phyloP scores from a whole-genome alignment of 2,329 filamentous ascomycete species.

The Rutstroemia sp. region DNA sequence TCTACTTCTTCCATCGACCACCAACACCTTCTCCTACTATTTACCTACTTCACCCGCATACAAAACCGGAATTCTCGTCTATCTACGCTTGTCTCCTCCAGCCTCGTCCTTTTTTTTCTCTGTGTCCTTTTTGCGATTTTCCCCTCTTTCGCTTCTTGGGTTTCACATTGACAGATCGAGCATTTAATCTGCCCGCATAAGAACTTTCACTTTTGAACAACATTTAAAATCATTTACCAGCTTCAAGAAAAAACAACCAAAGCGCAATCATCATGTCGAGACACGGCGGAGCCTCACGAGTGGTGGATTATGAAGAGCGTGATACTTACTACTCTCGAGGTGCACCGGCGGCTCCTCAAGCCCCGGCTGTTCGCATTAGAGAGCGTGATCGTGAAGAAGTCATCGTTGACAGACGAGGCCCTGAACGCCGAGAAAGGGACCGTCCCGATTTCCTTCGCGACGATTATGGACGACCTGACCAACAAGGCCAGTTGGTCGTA shows the following conservation, averaged over 20 bases:
- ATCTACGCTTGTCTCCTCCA: neutral
- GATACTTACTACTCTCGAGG: slow-evolving; percentile 22
- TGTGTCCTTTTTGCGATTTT: neutral
- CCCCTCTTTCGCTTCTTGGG: neutral
- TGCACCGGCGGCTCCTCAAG: slow-evolving; percentile 15
- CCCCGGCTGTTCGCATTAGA: slow-evolving; percentile 19
- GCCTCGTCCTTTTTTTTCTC: neutral
- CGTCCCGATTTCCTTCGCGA: slow-evolving; percentile 26
- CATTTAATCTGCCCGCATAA: neutral
- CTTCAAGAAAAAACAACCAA: slow-evolving; percentile 47
- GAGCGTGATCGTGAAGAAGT: slow-evolving; percentile 26
- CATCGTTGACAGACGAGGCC: slow-evolving; percentile 19
- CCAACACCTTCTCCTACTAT: neutral
- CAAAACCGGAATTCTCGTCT: neutral
- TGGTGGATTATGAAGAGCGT: slow-evolving; percentile 21
- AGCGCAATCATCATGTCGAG: slow-evolving; percentile 14
- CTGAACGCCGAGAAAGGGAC: slow-evolving; percentile 16
- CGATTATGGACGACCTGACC: slow-evolving; percentile 19
- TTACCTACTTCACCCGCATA: neutral
- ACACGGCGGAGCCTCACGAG: slow-evolving; percentile 13
- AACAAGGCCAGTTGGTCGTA: slow-evolving; percentile 25
- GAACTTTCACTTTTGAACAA: neutral
- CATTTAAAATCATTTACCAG: slow-evolving; percentile 38
- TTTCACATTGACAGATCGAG: neutral
- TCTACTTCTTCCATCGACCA: neutral